Evolutionary conservation across 1,139 yeast genomes (phyloP).

Genomic region (Suhomyces wounanorum): DNA sequence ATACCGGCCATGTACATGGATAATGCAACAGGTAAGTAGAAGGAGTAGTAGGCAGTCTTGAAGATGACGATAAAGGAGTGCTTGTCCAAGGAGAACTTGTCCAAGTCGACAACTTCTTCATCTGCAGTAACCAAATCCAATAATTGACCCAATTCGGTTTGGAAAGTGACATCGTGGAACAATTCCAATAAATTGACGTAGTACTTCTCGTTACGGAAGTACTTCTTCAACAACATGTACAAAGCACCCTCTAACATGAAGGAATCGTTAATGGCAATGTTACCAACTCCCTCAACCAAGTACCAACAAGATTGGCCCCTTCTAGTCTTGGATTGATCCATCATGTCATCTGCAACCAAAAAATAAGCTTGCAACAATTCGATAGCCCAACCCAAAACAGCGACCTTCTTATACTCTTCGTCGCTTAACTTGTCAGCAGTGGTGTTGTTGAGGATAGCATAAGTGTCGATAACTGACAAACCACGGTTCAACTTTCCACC

Average conservation of each 20-base stretch:
- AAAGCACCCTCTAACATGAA: constrained; percentile 97
- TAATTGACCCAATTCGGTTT: constrained; percentile 96
- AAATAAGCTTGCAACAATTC: constrained; percentile 96
- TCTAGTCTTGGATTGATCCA: constrained; percentile 96
- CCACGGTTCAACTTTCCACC: constrained; percentile 99
- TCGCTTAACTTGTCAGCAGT: constrained; percentile 57
- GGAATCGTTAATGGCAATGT: constrained; percentile 95
- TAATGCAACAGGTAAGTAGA: constrained; percentile 95
- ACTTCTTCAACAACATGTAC: constrained; percentile 82
- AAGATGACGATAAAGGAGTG: constrained; percentile 94
- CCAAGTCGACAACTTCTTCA: constrained; percentile 87
- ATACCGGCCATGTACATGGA: constrained; percentile 94
- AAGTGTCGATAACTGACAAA: constrained; percentile 90
- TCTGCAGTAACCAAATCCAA: constrained; percentile 96
- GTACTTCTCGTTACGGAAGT: constrained; percentile 78
- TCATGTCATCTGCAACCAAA: constrained; percentile 97
- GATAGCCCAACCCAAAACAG: constrained; percentile 93
- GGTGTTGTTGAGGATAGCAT: constrained; percentile 70
- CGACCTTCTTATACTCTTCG: constrained; percentile 79
- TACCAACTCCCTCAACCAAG: constrained; percentile 73
- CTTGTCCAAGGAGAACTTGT: constrained; percentile 81
- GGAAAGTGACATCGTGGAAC: constrained; percentile 93
- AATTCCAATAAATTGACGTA: constrained; percentile 90
- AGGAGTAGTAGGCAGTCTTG: constrained; percentile 97
- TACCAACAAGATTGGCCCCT: constrained; percentile 99